These are phyloP conservation scores for Glaciozyma antarctica DNA, from an alignment of 768 basidiomycete genomes.

Conservation along the genomic window DNA sequence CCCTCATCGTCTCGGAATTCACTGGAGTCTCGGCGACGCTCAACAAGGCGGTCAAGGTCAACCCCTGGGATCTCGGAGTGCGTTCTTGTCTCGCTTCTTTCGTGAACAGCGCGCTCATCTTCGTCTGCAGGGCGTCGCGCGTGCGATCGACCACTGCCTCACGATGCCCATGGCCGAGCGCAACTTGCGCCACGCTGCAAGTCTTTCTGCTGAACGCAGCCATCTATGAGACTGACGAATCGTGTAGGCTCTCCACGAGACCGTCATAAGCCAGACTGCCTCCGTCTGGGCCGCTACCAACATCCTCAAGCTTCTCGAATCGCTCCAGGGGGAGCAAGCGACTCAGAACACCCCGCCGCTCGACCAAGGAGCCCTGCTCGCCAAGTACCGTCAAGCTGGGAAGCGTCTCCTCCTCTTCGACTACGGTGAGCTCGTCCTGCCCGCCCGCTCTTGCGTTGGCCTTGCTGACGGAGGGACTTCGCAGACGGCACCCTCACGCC, in stretches of 20 bases:
- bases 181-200: constrained; percentile 55
- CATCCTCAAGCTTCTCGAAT: constrained; percentile 74
- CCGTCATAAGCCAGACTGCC: constrained; percentile 86
- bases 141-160: constrained; percentile 78
- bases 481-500: constrained; percentile 84
- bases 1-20: constrained; percentile 88
- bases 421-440: constrained; percentile 45
- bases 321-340: constrained; percentile 65
- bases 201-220: background rate
- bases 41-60: constrained; percentile 77
- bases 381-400: constrained; percentile 56
- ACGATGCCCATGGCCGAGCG: constrained; percentile 72
- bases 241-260: constrained; percentile 52
- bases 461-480: background rate
- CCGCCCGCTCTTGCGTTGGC: background rate
- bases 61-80: constrained; percentile 91
- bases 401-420: constrained; percentile 90
- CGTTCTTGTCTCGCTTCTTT: constrained; percentile 34
- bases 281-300: constrained; percentile 88
- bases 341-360: constrained; percentile 79
- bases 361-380: constrained; percentile 52
- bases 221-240: background rate
- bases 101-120: constrained; percentile 1
- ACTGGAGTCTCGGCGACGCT: constrained; percentile 94
- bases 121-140: constrained; percentile 47